phyloP scores from a whole-genome alignment of 768 basidiomycete genomes.

The Zangia roseola region DNA sequence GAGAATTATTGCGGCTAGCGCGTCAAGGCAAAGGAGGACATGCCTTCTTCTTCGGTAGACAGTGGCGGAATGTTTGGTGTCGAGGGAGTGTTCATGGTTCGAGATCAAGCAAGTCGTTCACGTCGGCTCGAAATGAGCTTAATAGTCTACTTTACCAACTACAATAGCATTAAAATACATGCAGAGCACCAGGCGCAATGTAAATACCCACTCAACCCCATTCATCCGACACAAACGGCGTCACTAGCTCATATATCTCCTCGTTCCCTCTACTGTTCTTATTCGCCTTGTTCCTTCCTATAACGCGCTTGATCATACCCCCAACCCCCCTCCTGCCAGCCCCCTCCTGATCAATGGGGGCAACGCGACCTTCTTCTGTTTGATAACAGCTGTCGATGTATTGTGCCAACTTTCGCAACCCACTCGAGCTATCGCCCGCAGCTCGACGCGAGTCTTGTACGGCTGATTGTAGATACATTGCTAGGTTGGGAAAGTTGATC shows the following conservation, averaged over 20 bases:
- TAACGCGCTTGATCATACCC: constrained; percentile 60
- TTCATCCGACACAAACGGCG: constrained; percentile 77
- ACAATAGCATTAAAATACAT: not conserved
- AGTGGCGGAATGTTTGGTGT: constrained; percentile 40
- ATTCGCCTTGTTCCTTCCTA: constrained; percentile 47
- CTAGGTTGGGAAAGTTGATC: constrained; percentile 72
- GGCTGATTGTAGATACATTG: constrained; percentile 70
- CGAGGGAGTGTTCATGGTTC: not conserved
- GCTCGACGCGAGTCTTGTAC: constrained; percentile 67
- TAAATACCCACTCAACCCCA: constrained; percentile 46
- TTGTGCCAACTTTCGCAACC: constrained; percentile 66
- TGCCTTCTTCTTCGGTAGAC: constrained; percentile 64
- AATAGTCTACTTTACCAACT: no score
- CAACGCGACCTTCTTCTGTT: constrained; percentile 30
- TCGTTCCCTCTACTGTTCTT: constrained; percentile 61
- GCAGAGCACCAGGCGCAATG: no score
- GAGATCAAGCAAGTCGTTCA: no score
- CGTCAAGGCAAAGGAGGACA: constrained; percentile 20
- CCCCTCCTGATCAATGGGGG: constrained; percentile 34
- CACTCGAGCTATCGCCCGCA: constrained; percentile 56
- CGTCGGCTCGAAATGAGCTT: constrained; percentile 8
- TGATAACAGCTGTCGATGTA: constrained; percentile 70
- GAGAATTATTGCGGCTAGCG: constrained; percentile 8
- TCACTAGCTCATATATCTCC: constrained; percentile 79
- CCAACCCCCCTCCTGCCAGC: constrained; percentile 44